phyloP scores from a whole-genome alignment of 768 basidiomycete species.

The Auriculariales sp. region DNA sequence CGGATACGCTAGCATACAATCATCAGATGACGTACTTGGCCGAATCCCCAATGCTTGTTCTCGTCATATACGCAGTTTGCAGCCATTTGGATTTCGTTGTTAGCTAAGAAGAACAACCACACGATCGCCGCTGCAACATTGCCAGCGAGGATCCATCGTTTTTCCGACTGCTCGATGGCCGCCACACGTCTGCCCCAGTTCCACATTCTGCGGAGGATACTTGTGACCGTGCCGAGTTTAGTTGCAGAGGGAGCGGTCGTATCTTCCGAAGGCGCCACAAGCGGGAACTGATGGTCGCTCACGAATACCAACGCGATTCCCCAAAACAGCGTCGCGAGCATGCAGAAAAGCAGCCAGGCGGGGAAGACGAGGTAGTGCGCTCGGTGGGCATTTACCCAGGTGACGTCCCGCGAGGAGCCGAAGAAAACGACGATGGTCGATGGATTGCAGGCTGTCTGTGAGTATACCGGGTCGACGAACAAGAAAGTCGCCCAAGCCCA shows the following conservation, averaged over 20 bases:
- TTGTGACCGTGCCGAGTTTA: background rate
- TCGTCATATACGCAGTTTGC: background rate
- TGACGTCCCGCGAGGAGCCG: background rate
- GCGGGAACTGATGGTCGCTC: background rate
- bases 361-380: constrained; percentile 3
- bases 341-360: constrained; percentile 4
- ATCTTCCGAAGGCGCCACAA: background rate
- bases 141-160: background rate
- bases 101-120: background rate
- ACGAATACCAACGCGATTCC: constrained; percentile 1
- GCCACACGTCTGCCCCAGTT: background rate
- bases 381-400: background rate
- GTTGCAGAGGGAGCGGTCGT: background rate
- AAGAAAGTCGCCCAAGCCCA: constrained; percentile 6
- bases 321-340: constrained; percentile 2
- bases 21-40: background rate
- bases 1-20: too few species aligned
- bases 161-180: background rate
- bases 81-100: background rate
- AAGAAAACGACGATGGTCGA: constrained; percentile 4
- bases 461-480: constrained; percentile 5
- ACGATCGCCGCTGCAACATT: background rate
- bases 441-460: constrained; percentile 4
- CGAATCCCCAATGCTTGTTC: background rate
- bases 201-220: background rate